Base-by-base conservation (phyloP, 768 basidiomycete species). In the Lanmaoa pseudosensibilis region DNA sequence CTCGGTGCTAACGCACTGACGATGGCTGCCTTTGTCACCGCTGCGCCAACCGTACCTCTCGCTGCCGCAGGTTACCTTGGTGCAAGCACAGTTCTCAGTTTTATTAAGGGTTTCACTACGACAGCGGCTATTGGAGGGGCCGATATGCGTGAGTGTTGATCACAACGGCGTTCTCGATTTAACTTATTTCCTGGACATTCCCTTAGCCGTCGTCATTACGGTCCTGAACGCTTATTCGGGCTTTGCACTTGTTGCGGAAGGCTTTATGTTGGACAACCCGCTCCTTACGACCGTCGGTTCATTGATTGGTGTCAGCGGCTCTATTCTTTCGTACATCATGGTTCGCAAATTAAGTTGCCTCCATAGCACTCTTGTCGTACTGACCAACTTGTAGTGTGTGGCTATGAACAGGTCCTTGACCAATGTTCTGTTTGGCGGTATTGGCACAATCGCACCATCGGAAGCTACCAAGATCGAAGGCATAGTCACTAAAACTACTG, bases 51-150 rank as follows among this genome's bases (percentile, higher is more conserved):
- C 18, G 85, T 85, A 3, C 92, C 92, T 3, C 69, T 83, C 9
- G 73, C 91, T 53, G 92, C 91, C 18, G 92, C 92, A 3, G 84
- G 84, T 6, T 94, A 87, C 73, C 77, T 94, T 1, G 82, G 86
- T 40, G 80, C 80, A 18, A 93, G 90, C 62, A 77, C 92, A 2
- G 58, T 84, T 3, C 75, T 94, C 50, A 92, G 90, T 65, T 94
- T 94, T 72, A 79, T 89, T 58, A 91, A 92, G 67, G 92, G 92
- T 5, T 89, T 80, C 71, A 94, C 92, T 0, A 90, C 90, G 2
- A 93, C 92, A 10, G 88, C 92, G 13, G 90, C 92, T n/a, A 91
- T 94, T 59, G 92, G 92, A 49, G 92, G 92, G 12, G 92, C 92
- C 27, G 92, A 94, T 67, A 94, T 94, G 92, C 92, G 91, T 92